Evolutionary conservation across 495 filamentous ascomycete genomes (phyloP), one percentile per base, ranked within the genome.

Genomic region (Ascodesmis nigricans): DNA sequence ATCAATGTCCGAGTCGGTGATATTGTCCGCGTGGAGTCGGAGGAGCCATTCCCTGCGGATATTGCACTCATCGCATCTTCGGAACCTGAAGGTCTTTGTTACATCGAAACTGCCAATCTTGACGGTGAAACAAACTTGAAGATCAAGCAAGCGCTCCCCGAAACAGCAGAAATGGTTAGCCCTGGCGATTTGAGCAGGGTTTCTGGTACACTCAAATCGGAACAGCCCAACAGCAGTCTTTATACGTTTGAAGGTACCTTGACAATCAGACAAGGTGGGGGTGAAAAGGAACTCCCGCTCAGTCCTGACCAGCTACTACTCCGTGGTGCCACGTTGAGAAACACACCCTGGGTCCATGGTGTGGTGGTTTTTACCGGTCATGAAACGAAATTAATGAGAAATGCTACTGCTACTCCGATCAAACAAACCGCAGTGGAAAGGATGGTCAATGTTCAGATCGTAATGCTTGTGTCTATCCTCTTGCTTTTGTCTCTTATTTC

Each of bases 51-150:
- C 52, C 90, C 90, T 0, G 83, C 90, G 20, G 90, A 99, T 57
- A 53, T 99, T 41, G 78, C 91, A 10, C 58, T 99, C 19, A 60
- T 95, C 41, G 83, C 90, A 9, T 87, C 78, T 35, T 95, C 90
- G 4, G 90, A 99, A 53, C 90, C 90, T 1, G 90, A 99, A 56
- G 90, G 90, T 41, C 54, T 99, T 36, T 99, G 90, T 55, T 99
- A 99, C 49, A 99, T 95, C 47, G 90, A 99, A 61, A 99, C 90
- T 0, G 87, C 90, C 20, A 99, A 99, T 51, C 58, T 99, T 35
- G 90, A 99, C 46, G 90, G 90, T 36, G 90, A 99, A 55, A 99
- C 90, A 13, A 99, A 99, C 50, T 60, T 99, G 37, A 99, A 99
- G 54, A 91, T 99, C 57, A 99, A 99, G 58, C 90, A 99, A 60